Evolutionary conservation across 2,329 filamentous ascomycete species (phyloP), one percentile per base, ranked within the genome.

Genomic region (Cordyceps pruinosa): DNA sequence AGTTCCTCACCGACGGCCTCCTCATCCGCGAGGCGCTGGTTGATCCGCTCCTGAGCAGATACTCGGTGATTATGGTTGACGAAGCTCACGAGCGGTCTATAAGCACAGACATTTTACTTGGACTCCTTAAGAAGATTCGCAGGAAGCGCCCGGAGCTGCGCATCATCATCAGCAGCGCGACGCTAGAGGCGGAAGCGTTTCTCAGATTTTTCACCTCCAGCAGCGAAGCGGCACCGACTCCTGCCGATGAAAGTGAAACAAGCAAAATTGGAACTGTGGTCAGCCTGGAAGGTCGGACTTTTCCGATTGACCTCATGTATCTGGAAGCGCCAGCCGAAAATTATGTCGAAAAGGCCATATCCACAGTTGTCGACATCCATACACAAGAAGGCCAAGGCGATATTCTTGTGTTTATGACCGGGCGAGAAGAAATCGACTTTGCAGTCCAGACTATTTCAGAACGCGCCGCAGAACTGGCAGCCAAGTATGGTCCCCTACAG

Each of bases 51-150:
- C 74, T 99, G 35, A 94, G 89, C 21, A 83, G 90, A 12, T 99
- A 99, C 69, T 95, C 91, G 0, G 88, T 96, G 45, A 90, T 99
- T 65, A 97, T 99, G 90, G 88, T 99, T 8, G 94, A 99, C 68
- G 93, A 97, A 73, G 94, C 93, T 7, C 94, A 99, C 68, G 93
- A 97, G 72, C 81, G 94, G 55, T 96, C 91, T 49, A 81, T 97
- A 59, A 95, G 90, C 69, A 96, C 92, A 1, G 94, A 99, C 67
- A 83, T 99, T 13, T 77, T 97, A 8, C 80, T 99, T 4, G 93
- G 94, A 92, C 76, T 97, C 15, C 72, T 99, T 39, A 97, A 96
- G 70, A 97, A 97, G 70, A 93, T 99, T 51, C 76, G 84, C 56
- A 90, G 84, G 69, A 87, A 84, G 66, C 80, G 94, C 44, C 82